Base-by-base conservation (phyloP, 2,329 filamentous ascomycete genomes). In the Lasiodiplodia citricola region DNA sequence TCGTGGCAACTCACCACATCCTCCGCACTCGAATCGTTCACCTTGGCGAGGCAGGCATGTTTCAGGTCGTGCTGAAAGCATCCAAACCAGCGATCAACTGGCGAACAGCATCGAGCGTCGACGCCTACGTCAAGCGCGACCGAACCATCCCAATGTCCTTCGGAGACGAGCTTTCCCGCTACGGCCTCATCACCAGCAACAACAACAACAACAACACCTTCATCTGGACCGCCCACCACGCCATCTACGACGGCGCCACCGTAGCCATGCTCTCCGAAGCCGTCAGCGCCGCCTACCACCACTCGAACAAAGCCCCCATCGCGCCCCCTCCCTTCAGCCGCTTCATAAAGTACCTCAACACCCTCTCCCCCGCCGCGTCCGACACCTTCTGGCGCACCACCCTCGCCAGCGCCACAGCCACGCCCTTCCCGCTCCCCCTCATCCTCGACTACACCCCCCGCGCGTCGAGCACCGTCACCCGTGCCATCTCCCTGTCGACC, bases 211-310 rank as follows among this genome's bases (percentile, higher is more conserved):
- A 66, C 3, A 85, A 84, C 41, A 44, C 41, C 66, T 74, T 88
- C 23, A 69, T 88, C 4, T 77, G 97, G 1, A 94, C 93, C 5
- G 76, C 80, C 18, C 77, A 80, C 60, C 79, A 81, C 56, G 72
- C 76, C 23, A 72, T 80, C 2, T 81, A 80, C 66, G 79, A 81
- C 68, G 76, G 72, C 4, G 74, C 75, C 25, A 78, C 78, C 0
- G 73, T 80, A 11, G 67, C 72, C 1, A 74, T 80, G 74, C 63
- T 80, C 35, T 55, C 80, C 38, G 72, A 75, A 2, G 77, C 80
- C 18, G 72, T 79, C 58, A 71, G 73, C 14, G 60, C 69, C 2
- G 70, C 71, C 4, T 80, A 80, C 31, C 31, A 35, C 31, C 31
- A 31, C 60, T 56, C 69, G 7, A 64, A 28, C 10, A 47, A 7